These are phyloP conservation scores for Chrysanthemum lavandulifolium DNA, from an alignment of 129 eudicot species.

Conservation along the genomic window DNA sequence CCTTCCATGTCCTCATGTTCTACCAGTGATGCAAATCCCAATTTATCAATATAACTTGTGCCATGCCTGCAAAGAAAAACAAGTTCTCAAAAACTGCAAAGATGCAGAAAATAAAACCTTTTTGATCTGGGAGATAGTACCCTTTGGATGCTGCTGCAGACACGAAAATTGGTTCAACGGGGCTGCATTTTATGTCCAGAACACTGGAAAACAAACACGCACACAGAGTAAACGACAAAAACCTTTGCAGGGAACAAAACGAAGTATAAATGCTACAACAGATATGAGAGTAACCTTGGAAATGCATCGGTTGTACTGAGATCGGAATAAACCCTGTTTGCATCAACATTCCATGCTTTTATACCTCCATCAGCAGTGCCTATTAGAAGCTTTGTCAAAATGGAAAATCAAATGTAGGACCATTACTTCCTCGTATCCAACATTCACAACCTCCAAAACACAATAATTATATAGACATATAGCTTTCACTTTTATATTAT, in stretches of 20 bases:
- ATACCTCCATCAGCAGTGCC: conserved; percentile 98
- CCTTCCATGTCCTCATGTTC: conserved; percentile 99
- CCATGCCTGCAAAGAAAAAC: conserved; percentile 53
- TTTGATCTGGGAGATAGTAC: neutral
- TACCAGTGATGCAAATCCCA: conserved; percentile 84
- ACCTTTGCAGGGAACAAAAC: conserved; percentile 3
- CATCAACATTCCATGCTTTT: conserved; percentile 99
- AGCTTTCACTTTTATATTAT: neutral
- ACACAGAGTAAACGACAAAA: conserved; percentile 20
- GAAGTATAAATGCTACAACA: conserved; percentile 7
- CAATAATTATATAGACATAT: conserved; percentile 6
- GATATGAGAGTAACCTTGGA: conserved; percentile 74
- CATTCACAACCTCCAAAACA: no score
- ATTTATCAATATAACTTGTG: conserved; percentile 43
- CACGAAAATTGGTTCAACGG: no score
- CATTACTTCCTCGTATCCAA: no score
- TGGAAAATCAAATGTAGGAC: no score
- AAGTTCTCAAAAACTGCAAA: neutral
- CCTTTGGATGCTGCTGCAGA: no score
- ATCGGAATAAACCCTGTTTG: conserved; percentile 97
- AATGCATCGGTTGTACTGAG: conserved; percentile 62
- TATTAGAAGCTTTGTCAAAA: no score
- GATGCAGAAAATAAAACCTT: neutral
- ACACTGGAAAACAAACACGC: neutral
- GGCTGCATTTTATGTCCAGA: no score